These are phyloP conservation scores for Ophiocordyceps australis DNA, from an alignment of 2,329 filamentous ascomycete species.

Conservation along the genomic window DNA sequence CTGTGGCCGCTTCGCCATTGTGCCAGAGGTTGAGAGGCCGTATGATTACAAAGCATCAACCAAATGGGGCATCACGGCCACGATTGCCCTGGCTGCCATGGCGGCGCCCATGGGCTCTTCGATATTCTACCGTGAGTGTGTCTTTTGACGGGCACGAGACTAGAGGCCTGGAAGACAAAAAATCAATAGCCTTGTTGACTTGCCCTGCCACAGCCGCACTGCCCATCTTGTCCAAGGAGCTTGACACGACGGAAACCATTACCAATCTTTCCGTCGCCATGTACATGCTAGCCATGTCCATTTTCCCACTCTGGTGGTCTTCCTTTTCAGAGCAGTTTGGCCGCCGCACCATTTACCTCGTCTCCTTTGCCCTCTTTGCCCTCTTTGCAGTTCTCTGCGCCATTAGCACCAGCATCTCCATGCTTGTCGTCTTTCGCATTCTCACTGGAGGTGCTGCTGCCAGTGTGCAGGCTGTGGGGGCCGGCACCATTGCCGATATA, in stretches of 20 bases:
- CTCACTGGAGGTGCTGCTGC: conserved; percentile 60
- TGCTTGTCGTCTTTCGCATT: conserved; percentile 63
- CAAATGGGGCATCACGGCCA: conserved; percentile 72
- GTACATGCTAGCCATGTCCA: conserved; percentile 70
- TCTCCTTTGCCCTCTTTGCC: conserved; percentile 55
- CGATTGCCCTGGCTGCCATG: conserved; percentile 60
- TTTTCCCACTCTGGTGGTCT: conserved; percentile 79
- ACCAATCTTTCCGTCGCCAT: conserved; percentile 61
- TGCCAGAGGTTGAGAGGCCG: conserved; percentile 65
- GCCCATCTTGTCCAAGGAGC: conserved; percentile 39
- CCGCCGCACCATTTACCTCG: conserved; percentile 60
- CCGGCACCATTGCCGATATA: conserved; percentile 66
- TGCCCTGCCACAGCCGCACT: conserved; percentile 41
- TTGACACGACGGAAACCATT: conserved; percentile 44
- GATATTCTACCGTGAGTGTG: conserved; percentile 56
- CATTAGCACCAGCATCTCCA: conserved; percentile 48
- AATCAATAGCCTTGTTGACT: background rate
- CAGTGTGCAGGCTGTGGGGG: conserved; percentile 67
- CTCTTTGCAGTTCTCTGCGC: conserved; percentile 55
- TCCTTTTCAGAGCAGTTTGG: conserved; percentile 60
- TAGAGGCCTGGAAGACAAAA: too few species aligned
- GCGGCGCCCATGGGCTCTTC: conserved; percentile 70
- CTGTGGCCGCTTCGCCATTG: conserved; percentile 48
- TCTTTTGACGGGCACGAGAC: conserved; percentile 4
- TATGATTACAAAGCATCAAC: conserved; percentile 52